These are phyloP conservation scores for Eremomyces bilateralis DNA, from an alignment of 495 filamentous ascomycete species.

Conservation along the genomic window DNA sequence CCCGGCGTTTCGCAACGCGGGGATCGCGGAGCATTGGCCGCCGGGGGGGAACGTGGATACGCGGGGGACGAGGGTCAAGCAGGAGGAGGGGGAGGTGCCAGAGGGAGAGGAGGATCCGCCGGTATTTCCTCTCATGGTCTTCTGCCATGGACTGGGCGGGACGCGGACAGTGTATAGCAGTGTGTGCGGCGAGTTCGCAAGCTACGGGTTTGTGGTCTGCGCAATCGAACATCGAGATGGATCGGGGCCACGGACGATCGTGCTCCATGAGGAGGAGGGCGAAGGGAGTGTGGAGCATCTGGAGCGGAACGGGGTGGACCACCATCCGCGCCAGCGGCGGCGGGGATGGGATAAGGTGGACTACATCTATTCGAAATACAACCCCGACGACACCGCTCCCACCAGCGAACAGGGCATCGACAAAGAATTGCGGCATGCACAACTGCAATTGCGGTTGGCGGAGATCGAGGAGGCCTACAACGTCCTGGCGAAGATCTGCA, in stretches of 20 bases:
- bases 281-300: constrained; percentile 11
- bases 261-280: constrained; percentile 17
- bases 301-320: constrained; percentile 14
- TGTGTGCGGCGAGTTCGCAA: constrained; percentile 25
- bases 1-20: constrained; percentile 32
- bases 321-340: constrained; percentile 11
- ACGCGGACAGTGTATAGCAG: constrained; percentile 22
- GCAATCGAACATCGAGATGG: constrained; percentile 25
- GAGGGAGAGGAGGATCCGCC: constrained; percentile 15
- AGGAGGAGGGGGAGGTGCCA: constrained; percentile 11
- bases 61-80: constrained; percentile 14
- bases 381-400: constrained; percentile 21
- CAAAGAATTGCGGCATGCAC: constrained; percentile 20
- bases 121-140: constrained; percentile 22
- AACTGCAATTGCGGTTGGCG: constrained; percentile 21
- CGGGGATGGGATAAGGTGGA: constrained; percentile 18
- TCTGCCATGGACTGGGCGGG: constrained; percentile 26
- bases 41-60: constrained; percentile 11
- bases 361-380: constrained; percentile 24
- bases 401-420: constrained; percentile 21
- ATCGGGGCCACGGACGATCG: constrained; percentile 20
- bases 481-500: constrained; percentile 14
- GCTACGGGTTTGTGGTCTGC: constrained; percentile 25
- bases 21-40: constrained; percentile 22
- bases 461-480: constrained; percentile 23